Percentiles rank a stretch among this genome's conserved stretches.
Evolutionary conservation across 805 yeast genomes (phyloP).

Genomic region (Candida michaelii): DNA sequence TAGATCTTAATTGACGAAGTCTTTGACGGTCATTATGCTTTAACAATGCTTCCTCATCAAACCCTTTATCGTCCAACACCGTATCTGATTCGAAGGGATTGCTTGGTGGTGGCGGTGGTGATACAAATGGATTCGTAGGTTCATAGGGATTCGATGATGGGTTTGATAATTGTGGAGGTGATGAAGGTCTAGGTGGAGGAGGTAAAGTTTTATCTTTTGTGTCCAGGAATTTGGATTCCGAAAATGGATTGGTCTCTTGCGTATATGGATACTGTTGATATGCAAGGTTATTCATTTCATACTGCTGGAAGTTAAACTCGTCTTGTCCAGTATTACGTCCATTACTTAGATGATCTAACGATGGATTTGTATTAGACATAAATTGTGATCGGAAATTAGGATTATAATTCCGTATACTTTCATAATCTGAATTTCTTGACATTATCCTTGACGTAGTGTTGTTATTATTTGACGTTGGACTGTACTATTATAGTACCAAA

Average conservation of each 20-base stretch:
- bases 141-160: neutral
- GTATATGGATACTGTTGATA: slow-evolving; percentile 13
- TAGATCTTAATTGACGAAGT: slow-evolving; percentile 22
- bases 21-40: slow-evolving; percentile 25
- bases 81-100: neutral
- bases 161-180: neutral
- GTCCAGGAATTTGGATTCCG: neutral
- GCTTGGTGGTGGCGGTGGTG: neutral
- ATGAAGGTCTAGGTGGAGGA: slow-evolving; percentile 1
- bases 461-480: too few relatives aligned
- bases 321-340: slow-evolving; percentile 1
- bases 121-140: slow-evolving; percentile 6
- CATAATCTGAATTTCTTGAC: slow-evolving; percentile 8
- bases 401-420: slow-evolving; percentile 2
- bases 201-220: neutral
- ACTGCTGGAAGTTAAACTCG: slow-evolving; percentile 12
- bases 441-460: neutral
- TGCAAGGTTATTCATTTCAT: slow-evolving; percentile 2
- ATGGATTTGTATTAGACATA: slow-evolving; percentile 18
- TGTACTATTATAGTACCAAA: too few relatives aligned
- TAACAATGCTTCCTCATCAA: slow-evolving; percentile 15
- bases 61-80: slow-evolving; percentile 6
- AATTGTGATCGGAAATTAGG: slow-evolving; percentile 19
- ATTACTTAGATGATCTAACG: slow-evolving; percentile 10
- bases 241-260: neutral